Percentiles rank a stretch among this genome's conserved stretches.
Evolutionary conservation across 768 basidiomycete genomes (phyloP).

Genomic region (Lactarius vividus): DNA sequence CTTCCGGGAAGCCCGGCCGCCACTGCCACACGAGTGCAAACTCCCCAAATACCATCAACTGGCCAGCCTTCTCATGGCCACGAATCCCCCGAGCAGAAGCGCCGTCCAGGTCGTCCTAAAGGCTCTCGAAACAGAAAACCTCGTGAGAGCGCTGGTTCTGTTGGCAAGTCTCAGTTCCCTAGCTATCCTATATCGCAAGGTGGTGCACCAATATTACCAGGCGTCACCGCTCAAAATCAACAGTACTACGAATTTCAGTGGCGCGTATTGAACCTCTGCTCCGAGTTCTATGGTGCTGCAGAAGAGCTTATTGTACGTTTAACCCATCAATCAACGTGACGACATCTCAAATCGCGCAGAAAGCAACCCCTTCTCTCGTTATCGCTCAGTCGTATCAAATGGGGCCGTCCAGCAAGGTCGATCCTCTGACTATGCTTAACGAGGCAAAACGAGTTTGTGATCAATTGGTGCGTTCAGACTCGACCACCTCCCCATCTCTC

Average conservation of each 20-base stretch:
- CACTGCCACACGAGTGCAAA: slow-evolving; percentile 17
- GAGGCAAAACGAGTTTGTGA: slow-evolving; percentile 81
- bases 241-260: slow-evolving; percentile 86
- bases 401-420: slow-evolving; percentile 65
- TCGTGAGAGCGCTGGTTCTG: slow-evolving; percentile 42
- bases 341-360: slow-evolving; percentile 33
- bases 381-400: slow-evolving; percentile 79
- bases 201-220: slow-evolving; percentile 35
- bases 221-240: slow-evolving; percentile 62
- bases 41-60: slow-evolving; percentile 15
- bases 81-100: slow-evolving; percentile 50
- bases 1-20: slow-evolving; percentile 31
- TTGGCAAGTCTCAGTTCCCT: slow-evolving; percentile 39
- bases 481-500: slow-evolving; percentile 8
- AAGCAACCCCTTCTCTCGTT: slow-evolving; percentile 62
- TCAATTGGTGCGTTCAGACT: slow-evolving; percentile 51
- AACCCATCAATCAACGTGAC: slow-evolving; percentile 17
- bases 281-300: slow-evolving; percentile 82
- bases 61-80: slow-evolving; percentile 30
- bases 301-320: slow-evolving; percentile 76
- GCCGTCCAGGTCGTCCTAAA: slow-evolving; percentile 74
- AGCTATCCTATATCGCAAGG: slow-evolving; percentile 25
- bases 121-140: slow-evolving; percentile 73
- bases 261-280: slow-evolving; percentile 77
- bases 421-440: slow-evolving; percentile 67